Conservation (phyloP, 2,329 filamentous ascomycete genomes). For the Bipolaris sorokiniana region DNA sequence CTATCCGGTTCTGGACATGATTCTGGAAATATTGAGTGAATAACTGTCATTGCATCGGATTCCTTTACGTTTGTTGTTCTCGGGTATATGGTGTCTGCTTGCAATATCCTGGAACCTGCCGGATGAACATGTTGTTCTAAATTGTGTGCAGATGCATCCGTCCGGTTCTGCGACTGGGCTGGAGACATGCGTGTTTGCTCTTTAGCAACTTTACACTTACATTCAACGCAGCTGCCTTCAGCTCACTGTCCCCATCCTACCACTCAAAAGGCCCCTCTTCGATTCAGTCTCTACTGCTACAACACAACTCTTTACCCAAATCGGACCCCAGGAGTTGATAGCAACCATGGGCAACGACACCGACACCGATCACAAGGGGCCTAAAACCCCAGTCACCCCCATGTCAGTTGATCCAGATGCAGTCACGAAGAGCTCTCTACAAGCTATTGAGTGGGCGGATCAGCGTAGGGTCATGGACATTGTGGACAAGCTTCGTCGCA, state of each 20-base stretch:
- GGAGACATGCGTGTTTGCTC: background rate
- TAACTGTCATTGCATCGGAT: background rate
- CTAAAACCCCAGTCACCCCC: background rate
- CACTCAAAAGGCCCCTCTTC: too few relatives aligned
- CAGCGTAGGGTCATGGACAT: constrained; percentile 59
- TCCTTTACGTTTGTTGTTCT: background rate
- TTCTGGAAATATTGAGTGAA: background rate
- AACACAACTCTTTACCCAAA: constrained; percentile 55
- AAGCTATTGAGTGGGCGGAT: constrained; percentile 54
- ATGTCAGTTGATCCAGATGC: constrained; percentile 14
- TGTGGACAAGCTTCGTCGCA: constrained; percentile 59
- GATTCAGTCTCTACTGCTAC: background rate
- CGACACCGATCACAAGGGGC: background rate
- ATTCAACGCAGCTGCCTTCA: background rate
- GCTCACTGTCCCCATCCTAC: too few relatives aligned
- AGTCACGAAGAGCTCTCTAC: constrained; percentile 44
- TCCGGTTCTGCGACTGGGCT: background rate
- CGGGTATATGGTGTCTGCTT: background rate
- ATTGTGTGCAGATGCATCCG: background rate
- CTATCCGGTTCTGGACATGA: background rate
- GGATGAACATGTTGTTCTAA: too few relatives aligned
- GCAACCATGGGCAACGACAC: background rate
- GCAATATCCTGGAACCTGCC: too few relatives aligned
- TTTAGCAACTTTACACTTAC: background rate
- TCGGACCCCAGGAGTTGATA: constrained; percentile 32